Evolutionary conservation across 202 grass and related monocot genomes (phyloP).

Genomic region (Elaeis oleifera): DNA sequence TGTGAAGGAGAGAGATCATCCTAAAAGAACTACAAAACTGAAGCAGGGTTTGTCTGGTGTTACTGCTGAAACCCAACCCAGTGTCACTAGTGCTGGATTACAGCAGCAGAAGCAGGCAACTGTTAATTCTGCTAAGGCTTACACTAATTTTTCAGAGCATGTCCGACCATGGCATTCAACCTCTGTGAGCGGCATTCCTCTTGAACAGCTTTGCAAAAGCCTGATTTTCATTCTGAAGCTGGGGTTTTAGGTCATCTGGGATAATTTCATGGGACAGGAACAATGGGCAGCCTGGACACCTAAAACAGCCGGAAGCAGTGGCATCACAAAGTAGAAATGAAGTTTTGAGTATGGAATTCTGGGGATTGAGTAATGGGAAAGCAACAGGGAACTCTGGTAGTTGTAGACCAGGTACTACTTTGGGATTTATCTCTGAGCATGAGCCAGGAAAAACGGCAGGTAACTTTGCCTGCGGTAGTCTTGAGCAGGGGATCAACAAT

Average conservation of each 20-base stretch:
- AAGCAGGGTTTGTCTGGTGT: slow-evolving; percentile 46
- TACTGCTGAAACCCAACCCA: slow-evolving; percentile 31
- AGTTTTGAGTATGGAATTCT: slow-evolving; percentile 37
- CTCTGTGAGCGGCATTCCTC: slow-evolving; percentile 29
- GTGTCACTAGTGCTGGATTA: slow-evolving; percentile 16
- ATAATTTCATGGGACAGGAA: background rate
- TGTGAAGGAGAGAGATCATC: slow-evolving; percentile 18
- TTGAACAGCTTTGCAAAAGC: slow-evolving; percentile 33
- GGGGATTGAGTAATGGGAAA: slow-evolving; percentile 48
- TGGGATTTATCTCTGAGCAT: slow-evolving; percentile 54
- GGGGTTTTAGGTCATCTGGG: slow-evolving; percentile 15
- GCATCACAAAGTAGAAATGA: slow-evolving; percentile 41
- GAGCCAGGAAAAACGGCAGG: slow-evolving; percentile 29
- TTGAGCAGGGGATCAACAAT: slow-evolving; percentile 42
- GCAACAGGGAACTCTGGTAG: slow-evolving; percentile 26
- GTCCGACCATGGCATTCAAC: slow-evolving; percentile 27
- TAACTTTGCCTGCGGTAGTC: slow-evolving; percentile 21
- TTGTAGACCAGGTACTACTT: slow-evolving; percentile 30
- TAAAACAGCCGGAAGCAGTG: slow-evolving; percentile 48
- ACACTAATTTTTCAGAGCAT: slow-evolving; percentile 23
- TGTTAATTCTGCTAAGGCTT: slow-evolving; percentile 36
- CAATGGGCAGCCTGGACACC: background rate
- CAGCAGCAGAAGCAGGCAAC: slow-evolving; percentile 28
- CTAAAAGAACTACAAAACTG: slow-evolving; percentile 23
- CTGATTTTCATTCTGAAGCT: slow-evolving; percentile 28